These are phyloP conservation scores for Rhododendron ferrugineum DNA, from an alignment of 148 eudicot genomes.

Conservation along the genomic window DNA sequence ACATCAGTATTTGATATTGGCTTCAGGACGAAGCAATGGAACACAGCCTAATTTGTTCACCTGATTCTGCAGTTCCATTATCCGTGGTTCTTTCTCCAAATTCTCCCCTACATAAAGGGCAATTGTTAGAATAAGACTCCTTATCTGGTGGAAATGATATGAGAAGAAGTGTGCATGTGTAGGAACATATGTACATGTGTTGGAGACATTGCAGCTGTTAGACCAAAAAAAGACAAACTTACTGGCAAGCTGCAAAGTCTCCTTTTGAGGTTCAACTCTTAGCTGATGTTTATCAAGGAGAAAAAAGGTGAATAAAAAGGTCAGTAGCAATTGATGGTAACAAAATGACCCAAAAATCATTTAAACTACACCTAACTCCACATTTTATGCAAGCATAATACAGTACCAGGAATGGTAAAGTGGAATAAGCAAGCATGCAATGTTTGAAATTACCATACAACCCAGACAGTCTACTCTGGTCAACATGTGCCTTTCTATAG, in stretches of 20 bases:
- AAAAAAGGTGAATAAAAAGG: neutral
- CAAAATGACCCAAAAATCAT: neutral
- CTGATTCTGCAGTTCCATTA: slow-evolving; percentile 85
- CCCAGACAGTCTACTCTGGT: neutral
- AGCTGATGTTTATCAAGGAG: slow-evolving; percentile 38
- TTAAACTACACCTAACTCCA: neutral
- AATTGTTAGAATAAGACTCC: neutral
- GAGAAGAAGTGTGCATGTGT: neutral
- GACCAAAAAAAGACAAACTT: slow-evolving; percentile 17
- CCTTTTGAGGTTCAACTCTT: slow-evolving; percentile 78
- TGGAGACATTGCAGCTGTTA: neutral
- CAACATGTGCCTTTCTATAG: neutral
- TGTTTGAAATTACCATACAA: neutral
- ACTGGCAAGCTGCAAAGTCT: slow-evolving; percentile 94
- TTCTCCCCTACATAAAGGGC: slow-evolving; percentile 51
- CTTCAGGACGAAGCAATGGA: neutral
- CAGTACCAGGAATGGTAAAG: neutral
- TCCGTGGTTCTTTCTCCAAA: slow-evolving; percentile 83
- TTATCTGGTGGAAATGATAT: neutral
- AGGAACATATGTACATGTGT: neutral
- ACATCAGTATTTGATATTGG: neutral
- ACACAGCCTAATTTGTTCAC: slow-evolving; percentile 22
- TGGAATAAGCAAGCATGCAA: neutral
- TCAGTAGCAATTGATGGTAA: slow-evolving; percentile 10
- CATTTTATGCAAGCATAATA: neutral